phyloP scores from a whole-genome alignment of 148 eudicot genomes.

The Nyssa sinensis region DNA sequence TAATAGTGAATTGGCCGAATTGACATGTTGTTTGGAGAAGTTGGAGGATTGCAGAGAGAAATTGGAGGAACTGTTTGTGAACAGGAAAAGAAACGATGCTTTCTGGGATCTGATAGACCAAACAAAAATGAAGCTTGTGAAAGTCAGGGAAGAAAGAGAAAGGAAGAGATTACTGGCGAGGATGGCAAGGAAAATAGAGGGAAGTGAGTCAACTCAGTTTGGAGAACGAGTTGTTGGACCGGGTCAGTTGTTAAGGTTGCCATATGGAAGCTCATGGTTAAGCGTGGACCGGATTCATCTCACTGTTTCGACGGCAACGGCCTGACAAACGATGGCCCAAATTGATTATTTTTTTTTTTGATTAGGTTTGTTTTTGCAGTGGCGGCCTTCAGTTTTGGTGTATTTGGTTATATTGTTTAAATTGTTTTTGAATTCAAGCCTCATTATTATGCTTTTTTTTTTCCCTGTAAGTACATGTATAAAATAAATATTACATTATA shows the following conservation, averaged over 20 bases:
- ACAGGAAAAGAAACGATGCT: constrained; percentile 51
- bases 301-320: background rate
- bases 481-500: too few species aligned
- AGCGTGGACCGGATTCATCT: background rate
- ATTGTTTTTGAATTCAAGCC: too few species aligned
- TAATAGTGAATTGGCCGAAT: constrained; percentile 21
- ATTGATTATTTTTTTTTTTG: too few species aligned
- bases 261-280: constrained; percentile 1
- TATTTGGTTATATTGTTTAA: too few species aligned
- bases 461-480: too few species aligned
- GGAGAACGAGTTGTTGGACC: constrained; percentile 12
- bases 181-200: constrained; percentile 10
- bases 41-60: constrained; percentile 42
- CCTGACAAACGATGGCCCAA: background rate
- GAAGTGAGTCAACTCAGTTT: constrained; percentile 32
- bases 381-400: too few species aligned
- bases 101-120: constrained; percentile 53
- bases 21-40: constrained; percentile 29
- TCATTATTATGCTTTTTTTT: too few species aligned
- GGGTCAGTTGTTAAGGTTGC: constrained; percentile 19
- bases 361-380: too few species aligned
- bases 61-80: constrained; percentile 47
- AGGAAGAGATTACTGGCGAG: constrained; percentile 29
- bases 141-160: constrained; percentile 26
- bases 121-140: constrained; percentile 19